Conservation (phyloP, 495 filamentous ascomycete genomes). For the Aspergillus ellipticus region DNA sequence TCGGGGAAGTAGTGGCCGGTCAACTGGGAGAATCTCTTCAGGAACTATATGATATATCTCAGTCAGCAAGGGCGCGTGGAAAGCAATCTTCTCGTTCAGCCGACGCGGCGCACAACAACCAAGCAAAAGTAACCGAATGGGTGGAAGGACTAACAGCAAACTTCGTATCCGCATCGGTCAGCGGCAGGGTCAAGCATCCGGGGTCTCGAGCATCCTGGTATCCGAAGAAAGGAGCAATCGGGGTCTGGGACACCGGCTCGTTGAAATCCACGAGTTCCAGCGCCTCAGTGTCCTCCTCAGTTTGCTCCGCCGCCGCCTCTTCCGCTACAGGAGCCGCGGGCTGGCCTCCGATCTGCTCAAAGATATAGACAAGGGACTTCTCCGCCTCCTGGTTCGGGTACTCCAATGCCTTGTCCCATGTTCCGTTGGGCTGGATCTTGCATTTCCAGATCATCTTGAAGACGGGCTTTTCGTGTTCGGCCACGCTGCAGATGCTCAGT, state of each 20-base stretch:
- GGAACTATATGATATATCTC: constrained; percentile 45
- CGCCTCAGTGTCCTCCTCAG: constrained; percentile 2
- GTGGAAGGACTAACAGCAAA: constrained; percentile 61
- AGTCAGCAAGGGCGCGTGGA: constrained; percentile 7
- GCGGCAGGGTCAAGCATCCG: constrained; percentile 34
- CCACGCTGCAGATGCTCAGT: constrained; percentile 25
- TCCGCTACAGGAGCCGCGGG: constrained; percentile 8
- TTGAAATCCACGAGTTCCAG: constrained; percentile 12
- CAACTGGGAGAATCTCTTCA: constrained; percentile 74
- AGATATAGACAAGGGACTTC: constrained; percentile 34
- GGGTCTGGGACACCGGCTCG: constrained; percentile 3
- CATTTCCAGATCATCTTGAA: constrained; percentile 25
- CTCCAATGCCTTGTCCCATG: constrained; percentile 29
- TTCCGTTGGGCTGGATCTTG: constrained; percentile 23
- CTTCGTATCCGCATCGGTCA: constrained; percentile 59
- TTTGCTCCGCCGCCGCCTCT: constrained; percentile 2
- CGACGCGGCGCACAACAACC: not conserved
- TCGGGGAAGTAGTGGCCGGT: constrained; percentile 73
- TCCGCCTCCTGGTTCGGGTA: constrained; percentile 29
- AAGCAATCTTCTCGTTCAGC: not conserved
- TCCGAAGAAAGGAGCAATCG: constrained; percentile 13
- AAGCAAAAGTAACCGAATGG: not conserved
- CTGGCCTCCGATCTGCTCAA: constrained; percentile 35
- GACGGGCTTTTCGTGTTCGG: constrained; percentile 26
- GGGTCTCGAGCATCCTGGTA: constrained; percentile 18